phyloP scores from a whole-genome alignment of 768 basidiomycete species.

The Russula vinacea region DNA sequence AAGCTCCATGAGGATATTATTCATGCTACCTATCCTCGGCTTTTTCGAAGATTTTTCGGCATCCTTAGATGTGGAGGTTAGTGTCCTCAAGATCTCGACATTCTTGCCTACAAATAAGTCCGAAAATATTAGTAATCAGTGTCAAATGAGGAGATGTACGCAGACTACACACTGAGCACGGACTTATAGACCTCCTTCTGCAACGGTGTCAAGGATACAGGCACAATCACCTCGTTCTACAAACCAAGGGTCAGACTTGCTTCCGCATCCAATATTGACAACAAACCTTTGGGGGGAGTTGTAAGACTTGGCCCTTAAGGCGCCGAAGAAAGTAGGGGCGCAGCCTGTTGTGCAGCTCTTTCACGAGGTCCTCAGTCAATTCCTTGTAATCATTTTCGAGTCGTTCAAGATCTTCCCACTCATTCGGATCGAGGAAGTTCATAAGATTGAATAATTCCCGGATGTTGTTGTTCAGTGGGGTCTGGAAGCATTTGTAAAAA shows the following conservation, averaged over 20 bases:
- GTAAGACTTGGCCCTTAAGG: constrained; percentile 88
- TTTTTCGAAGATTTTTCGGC: constrained; percentile 34
- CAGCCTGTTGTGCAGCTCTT: constrained; percentile 71
- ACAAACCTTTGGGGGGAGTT: constrained; percentile 84
- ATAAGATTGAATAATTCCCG: constrained; percentile 95
- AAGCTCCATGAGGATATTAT: constrained; percentile 84
- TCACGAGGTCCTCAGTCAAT: constrained; percentile 75
- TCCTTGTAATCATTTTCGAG: constrained; percentile 73
- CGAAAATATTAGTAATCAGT: constrained; percentile 20
- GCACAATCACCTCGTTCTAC: constrained; percentile 89
- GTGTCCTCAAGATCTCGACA: constrained; percentile 57
- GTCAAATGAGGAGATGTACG: constrained; percentile 15
- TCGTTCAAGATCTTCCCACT: constrained; percentile 72
- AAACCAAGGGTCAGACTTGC: constrained; percentile 2
- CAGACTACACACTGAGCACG: constrained; percentile 58
- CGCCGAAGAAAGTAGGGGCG: constrained; percentile 92
- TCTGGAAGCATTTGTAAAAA: constrained; percentile 43
- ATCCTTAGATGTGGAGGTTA: constrained; percentile 45
- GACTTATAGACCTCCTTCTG: constrained; percentile 88
- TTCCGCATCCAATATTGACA: not conserved
- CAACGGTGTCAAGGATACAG: constrained; percentile 79
- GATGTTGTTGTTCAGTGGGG: constrained; percentile 96
- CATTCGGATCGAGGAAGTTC: constrained; percentile 82
- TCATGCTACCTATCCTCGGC: constrained; percentile 55
- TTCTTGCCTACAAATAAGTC: constrained; percentile 56